phyloP scores from a whole-genome alignment of 2,329 filamentous ascomycete species.

The Cladosporium sp. region DNA sequence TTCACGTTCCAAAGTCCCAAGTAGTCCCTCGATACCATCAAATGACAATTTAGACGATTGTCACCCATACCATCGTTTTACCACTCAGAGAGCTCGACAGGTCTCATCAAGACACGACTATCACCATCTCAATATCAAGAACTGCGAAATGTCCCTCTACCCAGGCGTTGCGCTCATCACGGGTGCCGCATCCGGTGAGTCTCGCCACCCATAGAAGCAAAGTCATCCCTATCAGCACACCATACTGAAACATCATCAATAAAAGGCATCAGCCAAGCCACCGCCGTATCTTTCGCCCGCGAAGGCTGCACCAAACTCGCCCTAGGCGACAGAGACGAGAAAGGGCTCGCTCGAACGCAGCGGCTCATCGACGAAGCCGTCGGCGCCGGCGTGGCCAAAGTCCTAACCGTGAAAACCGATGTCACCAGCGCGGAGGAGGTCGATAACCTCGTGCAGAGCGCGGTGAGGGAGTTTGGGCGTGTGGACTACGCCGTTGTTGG shows the following conservation, averaged over 20 bases:
- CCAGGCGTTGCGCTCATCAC: slow-evolving; percentile 32
- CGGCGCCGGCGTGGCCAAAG: slow-evolving; percentile 19
- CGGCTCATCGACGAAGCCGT: slow-evolving; percentile 27
- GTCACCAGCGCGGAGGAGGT: slow-evolving; percentile 35
- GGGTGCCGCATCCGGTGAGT: slow-evolving; percentile 31
- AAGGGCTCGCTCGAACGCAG: slow-evolving; percentile 33
- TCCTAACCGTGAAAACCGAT: slow-evolving; percentile 32
- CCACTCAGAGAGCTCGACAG: too few relatives aligned
- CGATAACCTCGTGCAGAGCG: slow-evolving; percentile 29
- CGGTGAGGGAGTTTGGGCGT: slow-evolving; percentile 35
- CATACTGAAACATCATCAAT: slow-evolving; percentile 5
- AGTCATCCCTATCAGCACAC: too few relatives aligned
- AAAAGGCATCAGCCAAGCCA: slow-evolving; percentile 41
- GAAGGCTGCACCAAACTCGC: slow-evolving; percentile 43
- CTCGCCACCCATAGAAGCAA: not conserved
- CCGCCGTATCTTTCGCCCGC: slow-evolving; percentile 41
- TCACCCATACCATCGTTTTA: too few relatives aligned
- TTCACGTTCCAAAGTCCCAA: too few relatives aligned
- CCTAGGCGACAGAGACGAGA: slow-evolving; percentile 37
- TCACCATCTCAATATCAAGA: too few relatives aligned
- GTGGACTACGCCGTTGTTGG: slow-evolving; percentile 48
- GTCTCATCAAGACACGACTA: too few relatives aligned
- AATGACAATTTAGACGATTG: too few relatives aligned
- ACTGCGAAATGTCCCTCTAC: slow-evolving; percentile 22
- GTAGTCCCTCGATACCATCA: too few relatives aligned